Base-by-base conservation (phyloP, 495 filamentous ascomycete species). In the Aspergillus incahuasiensis region DNA sequence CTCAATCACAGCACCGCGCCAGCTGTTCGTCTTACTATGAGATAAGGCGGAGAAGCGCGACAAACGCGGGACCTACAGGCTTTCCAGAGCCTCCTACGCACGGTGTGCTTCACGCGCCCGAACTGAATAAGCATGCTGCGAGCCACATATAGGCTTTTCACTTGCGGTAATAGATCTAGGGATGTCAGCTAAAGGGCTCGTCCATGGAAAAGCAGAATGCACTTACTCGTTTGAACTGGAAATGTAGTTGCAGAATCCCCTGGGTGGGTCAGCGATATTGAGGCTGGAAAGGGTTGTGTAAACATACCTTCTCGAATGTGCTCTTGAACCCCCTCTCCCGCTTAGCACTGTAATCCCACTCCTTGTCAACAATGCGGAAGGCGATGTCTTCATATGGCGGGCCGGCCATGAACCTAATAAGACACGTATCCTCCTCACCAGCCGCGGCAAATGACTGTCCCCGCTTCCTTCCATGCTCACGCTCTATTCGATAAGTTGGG, bases 271-370 rank as follows among this genome's bases (percentile, higher is more conserved):
- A 56, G 22, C 32, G 48, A 20, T 25, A 52, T 55, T 66, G 38
- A 54, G 53, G 12, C 3, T 8, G 56, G 41, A 54, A n/a, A 48
- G 32, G 46, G 32, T 46, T 44, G 43, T 48, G 46, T n/a, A 59
- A 58, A 74, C 83, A 62, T 81, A 92, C 90, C 86, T 97, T 97
- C 68, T 99, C 94, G 70, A 97, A 99, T 59, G 87, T 94, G 67
- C 91, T 96, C 70, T 85, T 91, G 67, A 97, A 99, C 0, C 94
- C 94, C 38, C 95, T 82, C 58, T 99, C 94, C 57, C 88, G 81
- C 73, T 97, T 97, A 0, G 94, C 91, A 72, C 89, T 92, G 67
- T 95, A 97, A 70, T 99, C 94, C 94, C 94, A 99, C 74, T 99
- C 95, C 59, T 94, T 91, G 67, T 99, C 94, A 43, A 99, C 95